Evolutionary conservation across 176 grass and related monocot species (phyloP).

Genomic region (Miscanthus lutarioriparius): DNA sequence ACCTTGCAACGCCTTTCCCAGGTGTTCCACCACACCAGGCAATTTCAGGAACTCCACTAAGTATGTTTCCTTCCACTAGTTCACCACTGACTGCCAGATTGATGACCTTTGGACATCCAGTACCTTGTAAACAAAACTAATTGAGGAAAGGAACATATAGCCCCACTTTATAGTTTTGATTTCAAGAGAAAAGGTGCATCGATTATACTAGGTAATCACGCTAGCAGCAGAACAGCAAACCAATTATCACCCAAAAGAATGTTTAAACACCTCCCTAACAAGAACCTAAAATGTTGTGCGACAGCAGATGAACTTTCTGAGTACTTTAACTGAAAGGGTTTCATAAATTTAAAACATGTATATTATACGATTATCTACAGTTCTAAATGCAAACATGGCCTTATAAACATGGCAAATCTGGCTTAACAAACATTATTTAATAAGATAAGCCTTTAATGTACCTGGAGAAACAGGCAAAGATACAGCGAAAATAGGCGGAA

Average conservation of each 20-base stretch:
- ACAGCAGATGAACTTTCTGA: slow-evolving; percentile 23
- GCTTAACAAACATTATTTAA: slow-evolving; percentile 1
- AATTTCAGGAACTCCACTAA: slow-evolving; percentile 82
- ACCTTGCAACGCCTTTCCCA: slow-evolving; percentile 88
- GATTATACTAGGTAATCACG: not conserved
- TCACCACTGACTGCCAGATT: slow-evolving; percentile 74
- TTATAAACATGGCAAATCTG: slow-evolving; percentile 6
- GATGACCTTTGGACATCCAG: slow-evolving; percentile 93
- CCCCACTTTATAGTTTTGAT: not conserved
- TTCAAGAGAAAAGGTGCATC: slow-evolving; percentile 1
- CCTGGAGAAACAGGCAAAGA: slow-evolving; percentile 81
- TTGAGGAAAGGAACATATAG: slow-evolving; percentile 27
- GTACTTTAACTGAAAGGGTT: slow-evolving; percentile 9
- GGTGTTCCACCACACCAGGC: slow-evolving; percentile 93
- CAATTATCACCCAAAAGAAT: slow-evolving; percentile 19
- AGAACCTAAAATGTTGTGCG: not conserved
- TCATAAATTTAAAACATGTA: slow-evolving; percentile 10
- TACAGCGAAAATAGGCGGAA: slow-evolving; percentile 75
- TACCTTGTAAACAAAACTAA: slow-evolving; percentile 53
- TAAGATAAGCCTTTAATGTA: slow-evolving; percentile 38
- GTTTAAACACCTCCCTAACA: not conserved
- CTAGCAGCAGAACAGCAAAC: not conserved
- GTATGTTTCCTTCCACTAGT: slow-evolving; percentile 84
- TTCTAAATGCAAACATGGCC: not conserved
- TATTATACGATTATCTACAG: not conserved